Evolutionary conservation across 768 basidiomycete genomes (phyloP).

Genomic region (Galerina sulciceps): DNA sequence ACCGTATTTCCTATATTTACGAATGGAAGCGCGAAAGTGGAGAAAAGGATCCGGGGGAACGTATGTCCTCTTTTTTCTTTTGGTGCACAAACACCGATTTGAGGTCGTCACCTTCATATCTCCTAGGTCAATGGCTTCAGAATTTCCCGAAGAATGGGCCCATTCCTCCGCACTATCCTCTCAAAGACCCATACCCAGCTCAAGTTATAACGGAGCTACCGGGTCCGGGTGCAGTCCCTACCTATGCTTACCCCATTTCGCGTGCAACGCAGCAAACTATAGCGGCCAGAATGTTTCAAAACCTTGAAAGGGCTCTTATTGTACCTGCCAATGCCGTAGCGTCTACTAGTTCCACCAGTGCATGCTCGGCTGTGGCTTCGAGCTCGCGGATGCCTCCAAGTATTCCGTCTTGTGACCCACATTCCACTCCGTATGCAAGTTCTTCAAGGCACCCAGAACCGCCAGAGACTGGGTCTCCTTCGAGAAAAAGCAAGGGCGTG

Average conservation of each 20-base stretch:
- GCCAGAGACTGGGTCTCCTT: not conserved
- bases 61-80: not conserved
- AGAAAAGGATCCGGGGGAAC: conserved; percentile 25
- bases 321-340: not conserved
- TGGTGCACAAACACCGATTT: not conserved
- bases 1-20: conserved; percentile 30
- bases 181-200: conserved; percentile 16
- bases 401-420: too few species aligned
- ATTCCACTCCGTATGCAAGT: too few species aligned
- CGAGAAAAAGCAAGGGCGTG: not conserved
- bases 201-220: not conserved
- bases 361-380: not conserved
- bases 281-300: not conserved
- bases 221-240: not conserved
- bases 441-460: too few species aligned
- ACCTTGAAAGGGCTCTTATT: not conserved
- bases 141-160: not conserved
- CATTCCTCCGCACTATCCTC: not conserved
- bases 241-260: not conserved
- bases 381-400: too few species aligned
- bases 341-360: not conserved
- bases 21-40: conserved; percentile 30
- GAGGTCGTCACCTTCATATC: not conserved
- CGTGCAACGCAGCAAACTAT: not conserved
- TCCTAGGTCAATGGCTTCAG: conserved; percentile 1